phyloP scores from a whole-genome alignment of 331 rosid genomes.

The Rhamnella rubrinervis region DNA sequence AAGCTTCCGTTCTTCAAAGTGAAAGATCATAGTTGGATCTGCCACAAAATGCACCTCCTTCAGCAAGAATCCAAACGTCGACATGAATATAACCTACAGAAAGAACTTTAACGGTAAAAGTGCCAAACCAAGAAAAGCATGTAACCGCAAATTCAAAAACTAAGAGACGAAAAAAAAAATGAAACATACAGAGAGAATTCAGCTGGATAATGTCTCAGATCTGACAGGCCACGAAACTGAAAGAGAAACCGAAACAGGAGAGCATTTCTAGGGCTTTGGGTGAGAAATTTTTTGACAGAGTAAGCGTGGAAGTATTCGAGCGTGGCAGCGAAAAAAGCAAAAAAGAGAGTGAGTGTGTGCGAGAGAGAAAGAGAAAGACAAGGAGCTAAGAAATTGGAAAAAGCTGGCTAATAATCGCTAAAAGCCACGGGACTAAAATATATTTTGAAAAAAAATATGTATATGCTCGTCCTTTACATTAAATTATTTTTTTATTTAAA shows the following conservation, averaged over 20 bases:
- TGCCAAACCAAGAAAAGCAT: background rate
- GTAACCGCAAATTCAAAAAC: slow-evolving; percentile 2
- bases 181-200: background rate
- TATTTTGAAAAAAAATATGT: background rate
- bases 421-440: slow-evolving; percentile 20
- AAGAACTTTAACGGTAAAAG: background rate
- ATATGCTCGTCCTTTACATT: too few species aligned
- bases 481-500: too few species aligned
- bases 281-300: background rate
- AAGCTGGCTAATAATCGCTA: background rate
- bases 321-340: slow-evolving; percentile 31
- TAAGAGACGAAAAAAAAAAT: slow-evolving; percentile 2
- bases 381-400: slow-evolving; percentile 31
- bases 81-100: slow-evolving; percentile 23
- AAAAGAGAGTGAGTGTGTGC: slow-evolving; percentile 5
- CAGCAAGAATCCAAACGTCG: slow-evolving; percentile 7
- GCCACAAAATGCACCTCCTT: slow-evolving; percentile 40
- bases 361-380: slow-evolving; percentile 21
- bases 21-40: slow-evolving; percentile 22
- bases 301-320: slow-evolving; percentile 30
- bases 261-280: slow-evolving; percentile 36
- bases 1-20: slow-evolving; percentile 6
- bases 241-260: slow-evolving; percentile 19
- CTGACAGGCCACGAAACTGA: slow-evolving; percentile 32
- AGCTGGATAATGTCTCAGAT: slow-evolving; percentile 46